Evolutionary conservation across 768 basidiomycete genomes (phyloP), one percentile per base, ranked within the genome.

Genomic region (Trametes cingulata): DNA sequence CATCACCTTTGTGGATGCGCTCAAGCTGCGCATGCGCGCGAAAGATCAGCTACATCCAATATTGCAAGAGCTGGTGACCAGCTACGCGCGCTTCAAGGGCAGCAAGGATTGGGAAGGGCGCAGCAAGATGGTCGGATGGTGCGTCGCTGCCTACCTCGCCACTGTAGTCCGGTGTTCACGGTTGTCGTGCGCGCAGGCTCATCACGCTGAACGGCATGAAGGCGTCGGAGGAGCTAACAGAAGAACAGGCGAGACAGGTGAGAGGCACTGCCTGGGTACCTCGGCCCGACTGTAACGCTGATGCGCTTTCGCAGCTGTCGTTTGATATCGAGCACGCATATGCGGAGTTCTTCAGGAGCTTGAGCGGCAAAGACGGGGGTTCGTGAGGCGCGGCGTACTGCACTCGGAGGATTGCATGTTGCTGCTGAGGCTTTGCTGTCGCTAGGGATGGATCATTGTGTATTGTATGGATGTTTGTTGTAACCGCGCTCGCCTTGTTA

Each of bases 241-340:
- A 98, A 61, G 96, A 98, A 61, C 95, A 99, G 68, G 88, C 92
- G 2, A 78, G 97, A 59, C 95, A 98, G 82, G 93, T 90, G 56
- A 45, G 57, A 43, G 78, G 72, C 46, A 46, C 12, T 1, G 27
- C 19, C 1, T 53, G 12, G 7, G 50, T 36, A 2, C 13, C 33
- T 20, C 7, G 29, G 27, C 9, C 12, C 14, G 45, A 13, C 42
- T 20, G 48, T 35, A 35, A 19, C n/a, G 35, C 33, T 50, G 5
- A 50, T 36, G 2, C 13, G n/a, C 6, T 52, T 24, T 36, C 14
- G 6, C 58, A 97, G 92, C 80, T 98, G 61, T 78, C 93, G n/a
- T 98, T 98, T 69, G 96, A 98, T 68, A 92, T 97, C 52, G 95
- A 98, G 66, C 87, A 96, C 67, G 95, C 96, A 0, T 98, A 98